Evolutionary conservation across 805 yeast genomes (phyloP).

Genomic region (Yamadazyma scolyti): DNA sequence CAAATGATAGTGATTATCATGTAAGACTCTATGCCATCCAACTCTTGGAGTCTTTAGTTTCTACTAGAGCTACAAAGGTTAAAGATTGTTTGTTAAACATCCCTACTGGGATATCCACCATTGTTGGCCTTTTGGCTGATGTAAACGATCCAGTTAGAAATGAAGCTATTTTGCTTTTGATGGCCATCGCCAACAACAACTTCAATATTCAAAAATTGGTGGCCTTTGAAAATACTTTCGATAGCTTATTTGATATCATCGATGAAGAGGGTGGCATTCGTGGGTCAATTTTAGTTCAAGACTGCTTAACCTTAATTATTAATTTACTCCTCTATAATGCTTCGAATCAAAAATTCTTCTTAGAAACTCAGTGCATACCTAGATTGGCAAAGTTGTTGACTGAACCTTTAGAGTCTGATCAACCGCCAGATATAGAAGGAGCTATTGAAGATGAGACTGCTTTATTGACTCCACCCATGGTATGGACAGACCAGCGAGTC

Average conservation of each 20-base stretch:
- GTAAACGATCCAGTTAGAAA: constrained; percentile 79
- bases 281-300: constrained; percentile 88
- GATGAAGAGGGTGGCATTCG: constrained; percentile 85
- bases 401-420: constrained; percentile 41
- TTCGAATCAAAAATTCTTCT: constrained; percentile 82
- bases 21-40: constrained; percentile 79
- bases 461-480: constrained; percentile 31
- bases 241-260: constrained; percentile 71
- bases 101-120: constrained; percentile 75
- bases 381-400: constrained; percentile 58
- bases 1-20: constrained; percentile 63
- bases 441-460: constrained; percentile 25
- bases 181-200: constrained; percentile 77
- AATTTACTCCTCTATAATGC: constrained; percentile 78
- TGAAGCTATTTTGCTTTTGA: constrained; percentile 78
- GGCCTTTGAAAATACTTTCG: constrained; percentile 92
- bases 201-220: constrained; percentile 87
- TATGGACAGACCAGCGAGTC: constrained; percentile 76
- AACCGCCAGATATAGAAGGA: constrained; percentile 13
- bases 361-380: constrained; percentile 79
- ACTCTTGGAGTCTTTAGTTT: constrained; percentile 74
- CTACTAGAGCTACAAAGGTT: constrained; percentile 69
- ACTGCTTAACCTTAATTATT: constrained; percentile 72
- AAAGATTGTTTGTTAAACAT: constrained; percentile 69
- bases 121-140: constrained; percentile 53